phyloP scores from a whole-genome alignment of 352 stramenopile genomes.

The Pythium oligandrum region DNA sequence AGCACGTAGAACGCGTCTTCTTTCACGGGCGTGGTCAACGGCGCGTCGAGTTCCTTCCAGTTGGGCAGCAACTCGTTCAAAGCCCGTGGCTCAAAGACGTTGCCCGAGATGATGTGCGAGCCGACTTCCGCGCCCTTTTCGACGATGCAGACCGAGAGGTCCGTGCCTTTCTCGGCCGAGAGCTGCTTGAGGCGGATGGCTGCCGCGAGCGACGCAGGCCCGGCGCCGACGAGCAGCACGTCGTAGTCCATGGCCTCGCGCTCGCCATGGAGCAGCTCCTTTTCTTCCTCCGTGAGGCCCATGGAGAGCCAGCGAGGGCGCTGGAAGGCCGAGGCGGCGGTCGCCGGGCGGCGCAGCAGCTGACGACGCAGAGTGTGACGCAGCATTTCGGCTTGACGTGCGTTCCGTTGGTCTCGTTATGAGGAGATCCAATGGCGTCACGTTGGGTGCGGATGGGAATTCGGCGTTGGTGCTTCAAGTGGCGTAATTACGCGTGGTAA shows the following conservation, averaged over 20 bases:
- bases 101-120: slow-evolving; percentile 98
- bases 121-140: slow-evolving; percentile 96
- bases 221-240: slow-evolving; percentile 93
- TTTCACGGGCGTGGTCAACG: slow-evolving; percentile 91
- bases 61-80: slow-evolving; percentile 96
- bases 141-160: slow-evolving; percentile 94
- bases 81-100: slow-evolving; percentile 98
- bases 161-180: slow-evolving; percentile 88
- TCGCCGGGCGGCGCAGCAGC: slow-evolving; percentile 2
- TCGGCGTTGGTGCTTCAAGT: too few species aligned
- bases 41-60: slow-evolving; percentile 88
- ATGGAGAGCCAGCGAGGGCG: slow-evolving; percentile 32
- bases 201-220: slow-evolving; percentile 91
- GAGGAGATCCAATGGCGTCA: too few species aligned
- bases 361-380: slow-evolving; percentile 3
- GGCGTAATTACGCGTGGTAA: too few species aligned
- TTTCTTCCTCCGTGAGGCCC: slow-evolving; percentile 49
- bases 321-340: not conserved
- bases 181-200: slow-evolving; percentile 99
- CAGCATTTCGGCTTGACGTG: too few species aligned
- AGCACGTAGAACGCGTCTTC: slow-evolving; percentile 95
- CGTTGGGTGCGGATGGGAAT: too few species aligned
- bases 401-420: too few species aligned
- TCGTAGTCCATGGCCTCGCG: slow-evolving; percentile 98
- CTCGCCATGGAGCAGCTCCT: slow-evolving; percentile 61